Percentiles rank a stretch among this genome's conserved stretches.
Evolutionary conservation across 2,329 filamentous ascomycete species (phyloP).

Genomic region (Trichoderma lentiforme): DNA sequence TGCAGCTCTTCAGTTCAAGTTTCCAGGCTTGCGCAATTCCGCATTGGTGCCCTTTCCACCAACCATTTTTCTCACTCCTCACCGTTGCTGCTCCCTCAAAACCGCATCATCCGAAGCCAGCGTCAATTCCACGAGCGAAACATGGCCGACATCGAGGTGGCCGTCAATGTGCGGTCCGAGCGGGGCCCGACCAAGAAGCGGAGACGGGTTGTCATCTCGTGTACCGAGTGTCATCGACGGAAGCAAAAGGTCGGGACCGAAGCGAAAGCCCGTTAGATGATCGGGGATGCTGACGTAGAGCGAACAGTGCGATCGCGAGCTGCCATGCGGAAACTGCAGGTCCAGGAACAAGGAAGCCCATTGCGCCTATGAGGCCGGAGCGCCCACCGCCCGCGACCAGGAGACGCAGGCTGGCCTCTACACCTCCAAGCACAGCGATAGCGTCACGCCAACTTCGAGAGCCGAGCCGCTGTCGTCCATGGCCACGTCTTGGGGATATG

Average conservation of each 20-base stretch:
- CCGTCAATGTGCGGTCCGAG: constrained; percentile 6
- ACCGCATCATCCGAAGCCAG: background rate
- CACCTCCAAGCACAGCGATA: background rate
- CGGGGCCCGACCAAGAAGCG: constrained; percentile 50
- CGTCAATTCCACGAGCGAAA: background rate
- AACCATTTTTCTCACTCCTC: background rate
- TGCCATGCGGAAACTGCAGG: constrained; percentile 58
- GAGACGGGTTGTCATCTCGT: constrained; percentile 59
- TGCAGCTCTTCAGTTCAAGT: background rate
- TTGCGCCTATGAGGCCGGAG: constrained; percentile 56
- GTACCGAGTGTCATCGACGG: constrained; percentile 61
- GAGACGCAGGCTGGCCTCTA: constrained; percentile 10
- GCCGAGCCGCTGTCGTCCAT: constrained; percentile 38
- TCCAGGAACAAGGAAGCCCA: constrained; percentile 52
- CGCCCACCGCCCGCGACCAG: constrained; percentile 41
- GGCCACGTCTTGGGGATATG: constrained; percentile 54
- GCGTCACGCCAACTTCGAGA: background rate
- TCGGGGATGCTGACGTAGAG: background rate
- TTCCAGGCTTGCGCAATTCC: background rate
- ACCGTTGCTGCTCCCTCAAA: background rate
- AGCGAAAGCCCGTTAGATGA: background rate
- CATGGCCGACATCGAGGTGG: constrained; percentile 18
- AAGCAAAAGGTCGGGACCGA: constrained; percentile 52
- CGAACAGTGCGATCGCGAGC: constrained; percentile 54
- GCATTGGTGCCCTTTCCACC: background rate